Percentiles rank a stretch among this genome's conserved stretches.
These are phyloP conservation scores for Camelina neglecta DNA, from an alignment of 345 rosid genomes.

Conservation along the genomic window DNA sequence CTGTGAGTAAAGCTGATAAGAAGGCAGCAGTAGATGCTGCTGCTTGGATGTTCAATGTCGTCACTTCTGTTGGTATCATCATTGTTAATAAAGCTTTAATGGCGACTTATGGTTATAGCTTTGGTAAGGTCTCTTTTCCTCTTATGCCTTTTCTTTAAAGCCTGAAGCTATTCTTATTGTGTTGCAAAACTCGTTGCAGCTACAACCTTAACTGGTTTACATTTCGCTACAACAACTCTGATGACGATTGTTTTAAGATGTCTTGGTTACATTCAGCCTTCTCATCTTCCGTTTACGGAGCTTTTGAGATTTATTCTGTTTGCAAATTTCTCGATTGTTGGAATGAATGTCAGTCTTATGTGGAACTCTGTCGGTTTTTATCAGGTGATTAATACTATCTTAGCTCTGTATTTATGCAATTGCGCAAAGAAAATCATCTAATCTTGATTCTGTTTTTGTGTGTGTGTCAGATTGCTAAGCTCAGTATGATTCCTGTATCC, in stretches of 20 bases:
- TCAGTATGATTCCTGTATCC: slow-evolving; percentile 97
- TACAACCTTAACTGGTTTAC: slow-evolving; percentile 93
- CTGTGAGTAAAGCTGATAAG: slow-evolving; percentile 72
- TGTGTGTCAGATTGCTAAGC: slow-evolving; percentile 80
- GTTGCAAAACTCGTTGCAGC: slow-evolving; percentile 59
- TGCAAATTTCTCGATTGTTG: slow-evolving; percentile 96
- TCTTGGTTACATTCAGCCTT: slow-evolving; percentile 92
- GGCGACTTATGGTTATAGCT: slow-evolving; percentile 97
- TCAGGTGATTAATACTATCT: slow-evolving; percentile 59
- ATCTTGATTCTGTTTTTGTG: slow-evolving; percentile 24
- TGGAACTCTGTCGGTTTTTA: slow-evolving; percentile 99
- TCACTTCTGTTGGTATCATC: slow-evolving; percentile 95
- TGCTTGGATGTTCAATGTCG: slow-evolving; percentile 99
- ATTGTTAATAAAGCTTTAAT: slow-evolving; percentile 95
- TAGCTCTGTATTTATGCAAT: slow-evolving; percentile 1
- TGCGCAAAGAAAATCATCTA: not conserved
- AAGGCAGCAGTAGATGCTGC: slow-evolving; percentile 91
- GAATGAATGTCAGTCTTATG: slow-evolving; percentile 98
- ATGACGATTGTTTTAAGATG: slow-evolving; percentile 76
- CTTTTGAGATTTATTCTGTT: slow-evolving; percentile 80
- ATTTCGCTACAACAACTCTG: slow-evolving; percentile 86
- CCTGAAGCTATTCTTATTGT: slow-evolving; percentile 53
- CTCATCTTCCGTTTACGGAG: slow-evolving; percentile 83
- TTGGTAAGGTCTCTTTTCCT: slow-evolving; percentile 53
- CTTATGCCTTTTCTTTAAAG: not conserved